A percentile compares a stretch with the other conserved stretches of the same genome.
Evolutionary conservation across 345 rosid genomes (phyloP).

Genomic region (Brassica carinata): DNA sequence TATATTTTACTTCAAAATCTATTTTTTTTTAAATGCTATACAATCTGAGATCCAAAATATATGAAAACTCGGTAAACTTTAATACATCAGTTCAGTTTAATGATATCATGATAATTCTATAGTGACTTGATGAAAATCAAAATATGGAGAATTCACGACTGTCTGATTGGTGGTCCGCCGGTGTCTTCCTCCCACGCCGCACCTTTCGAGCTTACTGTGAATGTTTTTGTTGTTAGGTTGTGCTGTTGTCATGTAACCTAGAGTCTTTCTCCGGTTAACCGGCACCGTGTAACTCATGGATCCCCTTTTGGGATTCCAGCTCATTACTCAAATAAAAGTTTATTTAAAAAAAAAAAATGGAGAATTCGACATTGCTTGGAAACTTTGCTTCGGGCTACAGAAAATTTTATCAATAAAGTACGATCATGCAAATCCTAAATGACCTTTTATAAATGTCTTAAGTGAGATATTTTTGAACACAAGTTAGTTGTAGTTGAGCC

Average conservation of each 20-base stretch:
- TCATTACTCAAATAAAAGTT: too few relatives aligned
- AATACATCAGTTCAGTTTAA: neutral
- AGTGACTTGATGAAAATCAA: neutral
- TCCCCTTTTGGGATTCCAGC: too few relatives aligned
- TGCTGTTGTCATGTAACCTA: too few relatives aligned
- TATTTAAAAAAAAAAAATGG: neutral
- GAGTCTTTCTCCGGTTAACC: too few relatives aligned
- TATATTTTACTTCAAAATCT: neutral
- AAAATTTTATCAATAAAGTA: neutral
- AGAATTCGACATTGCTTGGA: neutral
- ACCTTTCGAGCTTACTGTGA: too few relatives aligned
- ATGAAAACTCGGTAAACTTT: neutral
- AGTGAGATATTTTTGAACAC: neutral
- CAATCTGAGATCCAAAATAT: neutral
- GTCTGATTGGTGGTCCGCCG: too few relatives aligned
- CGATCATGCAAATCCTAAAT: neutral
- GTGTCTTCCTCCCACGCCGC: too few relatives aligned
- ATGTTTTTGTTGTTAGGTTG: too few relatives aligned
- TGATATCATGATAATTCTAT: neutral
- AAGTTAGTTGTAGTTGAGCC: neutral
- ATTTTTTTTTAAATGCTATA: neutral
- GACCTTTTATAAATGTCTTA: neutral
- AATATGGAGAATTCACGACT: neutral
- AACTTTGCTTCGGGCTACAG: neutral
- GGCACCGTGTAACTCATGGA: too few relatives aligned